Conservation (phyloP, 768 basidiomycete species). For the Collybia sordida region DNA sequence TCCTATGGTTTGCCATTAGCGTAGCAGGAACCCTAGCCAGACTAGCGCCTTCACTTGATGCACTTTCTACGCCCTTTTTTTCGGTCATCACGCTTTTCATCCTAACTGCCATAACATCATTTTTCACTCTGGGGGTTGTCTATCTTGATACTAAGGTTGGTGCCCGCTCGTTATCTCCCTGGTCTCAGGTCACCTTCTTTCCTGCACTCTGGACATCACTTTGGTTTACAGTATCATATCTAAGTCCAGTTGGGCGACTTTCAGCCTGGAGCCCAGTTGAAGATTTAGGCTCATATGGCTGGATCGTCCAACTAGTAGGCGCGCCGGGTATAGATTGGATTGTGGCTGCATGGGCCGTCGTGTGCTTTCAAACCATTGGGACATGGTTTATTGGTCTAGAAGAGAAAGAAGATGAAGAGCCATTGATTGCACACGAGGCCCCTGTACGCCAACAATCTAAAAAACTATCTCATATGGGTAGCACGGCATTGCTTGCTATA, state of each 20-base stretch:
- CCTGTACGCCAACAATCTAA: constrained; percentile 13
- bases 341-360: constrained; percentile 72
- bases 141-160: constrained; percentile 37
- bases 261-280: constrained; percentile 68
- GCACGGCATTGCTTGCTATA: constrained; percentile 33
- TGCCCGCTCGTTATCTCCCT: constrained; percentile 28
- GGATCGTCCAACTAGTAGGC: constrained; percentile 62
- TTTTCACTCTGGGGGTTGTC: constrained; percentile 37
- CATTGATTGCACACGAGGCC: constrained; percentile 9
- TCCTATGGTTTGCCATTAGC: constrained; percentile 38
- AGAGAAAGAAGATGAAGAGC: constrained; percentile 17
- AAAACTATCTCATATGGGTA: constrained; percentile 14
- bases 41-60: constrained; percentile 43
- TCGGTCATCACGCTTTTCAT: constrained; percentile 48
- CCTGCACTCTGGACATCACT: constrained; percentile 67
- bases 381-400: constrained; percentile 55
- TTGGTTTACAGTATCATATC: constrained; percentile 53
- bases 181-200: constrained; percentile 56
- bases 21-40: constrained; percentile 41
- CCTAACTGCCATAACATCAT: constrained; percentile 44
- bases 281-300: constrained; percentile 55
- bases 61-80: constrained; percentile 50
- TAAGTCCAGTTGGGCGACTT: constrained; percentile 71
- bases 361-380: constrained; percentile 53
- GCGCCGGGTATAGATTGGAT: constrained; percentile 70